Base-by-base conservation (phyloP, 148 eudicot genomes). In the Camellia japonica region DNA sequence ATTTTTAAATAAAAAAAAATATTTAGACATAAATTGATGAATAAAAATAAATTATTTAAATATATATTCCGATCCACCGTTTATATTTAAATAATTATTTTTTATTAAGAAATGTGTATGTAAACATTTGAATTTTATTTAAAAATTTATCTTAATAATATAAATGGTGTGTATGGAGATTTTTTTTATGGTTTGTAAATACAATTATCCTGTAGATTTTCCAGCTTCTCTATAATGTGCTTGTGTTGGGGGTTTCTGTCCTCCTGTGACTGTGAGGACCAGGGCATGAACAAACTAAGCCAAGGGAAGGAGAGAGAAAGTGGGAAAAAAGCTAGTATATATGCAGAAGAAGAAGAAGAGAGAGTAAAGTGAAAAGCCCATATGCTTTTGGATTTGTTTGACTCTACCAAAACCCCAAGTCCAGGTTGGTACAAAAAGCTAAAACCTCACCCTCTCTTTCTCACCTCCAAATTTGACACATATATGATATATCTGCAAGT, bases 361-460 rank as follows among this genome's bases (percentile, higher is more conserved):
- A 74, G 56, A 19, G 61, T 46, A 58, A 83, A 59, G 54, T 59
- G 74, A 80, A 83, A 83, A 64, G 83, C 77, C 68, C 71, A 54
- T 49, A 3, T 77, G 66, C 86, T 80, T 76, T 83, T 71, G 55
- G 70, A 58, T 65, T 55, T 64, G 38, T 46, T 62, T 55, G 30
- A 46, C 51, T 54, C 84, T 79, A 52, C 38, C 41, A 13, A 1
- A 44, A 47, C 51, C 3, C 64, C 51, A 47, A 52, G 71, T 83
- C 76, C 63, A 79, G 70, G 79, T 78, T 79, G 51, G 79, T 68
- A 18, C 38, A 58, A 58, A 67, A 64, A 60, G 68, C 80, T 62
- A 59, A 67, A 83, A 83, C 71, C 83, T 7, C 86, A 80, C 63
- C 66, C 14, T 80, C 23, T 20, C 18, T 76, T 58, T n/a, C n/a